Base-by-base conservation (phyloP, 768 basidiomycete genomes). In the Boletus rufocinnamomeus region DNA sequence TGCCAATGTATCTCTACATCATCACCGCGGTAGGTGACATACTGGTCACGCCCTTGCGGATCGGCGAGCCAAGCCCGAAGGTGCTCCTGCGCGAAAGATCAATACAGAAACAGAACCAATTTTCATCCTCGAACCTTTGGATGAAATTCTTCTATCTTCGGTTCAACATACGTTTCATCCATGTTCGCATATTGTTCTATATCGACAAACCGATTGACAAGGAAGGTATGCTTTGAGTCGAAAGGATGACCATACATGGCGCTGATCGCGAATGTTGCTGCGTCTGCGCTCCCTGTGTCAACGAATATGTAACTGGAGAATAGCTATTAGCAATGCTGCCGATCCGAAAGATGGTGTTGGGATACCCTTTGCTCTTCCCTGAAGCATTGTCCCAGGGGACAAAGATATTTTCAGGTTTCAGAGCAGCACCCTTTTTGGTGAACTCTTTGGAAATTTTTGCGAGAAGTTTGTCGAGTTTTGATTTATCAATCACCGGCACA, bases 41-140 rank as follows among this genome's bases (percentile, higher is more conserved):
- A 94, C 72, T 99, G 97, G 73, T 99, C 97, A 60, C 96, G 89
- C 37, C 95, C 94, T 73, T 88, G 87, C 25, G 85, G 80, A 75
- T 99, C 97, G 27, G 87, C 92, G 53, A 98, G 82, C 95, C 96
- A 99, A 52, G 92, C 90, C 48, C 93, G 85, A 60, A 98, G 82
- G 77, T 99, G 95, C 72, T 98, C 97, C 94, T 98, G 63, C 30
- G 2, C 28, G 21, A 40, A 25, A 43, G 45, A 30, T 71, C 21
- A 68, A 44, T 27, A 58, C 6, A 47, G 38, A 54, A 19, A 44
- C 34, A 19, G 11, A 30, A 17, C 23, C 19, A 30, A 50, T n/a
- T 19, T 54, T 48, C 19, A 47, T 49, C 14, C n/a, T 44, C 55
- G 34, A 62, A 93, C 94, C 76, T 88, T 86, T 38, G 92, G 80